These are phyloP conservation scores for Russula sp. DNA, from an alignment of 768 basidiomycete species.

Conservation along the genomic window DNA sequence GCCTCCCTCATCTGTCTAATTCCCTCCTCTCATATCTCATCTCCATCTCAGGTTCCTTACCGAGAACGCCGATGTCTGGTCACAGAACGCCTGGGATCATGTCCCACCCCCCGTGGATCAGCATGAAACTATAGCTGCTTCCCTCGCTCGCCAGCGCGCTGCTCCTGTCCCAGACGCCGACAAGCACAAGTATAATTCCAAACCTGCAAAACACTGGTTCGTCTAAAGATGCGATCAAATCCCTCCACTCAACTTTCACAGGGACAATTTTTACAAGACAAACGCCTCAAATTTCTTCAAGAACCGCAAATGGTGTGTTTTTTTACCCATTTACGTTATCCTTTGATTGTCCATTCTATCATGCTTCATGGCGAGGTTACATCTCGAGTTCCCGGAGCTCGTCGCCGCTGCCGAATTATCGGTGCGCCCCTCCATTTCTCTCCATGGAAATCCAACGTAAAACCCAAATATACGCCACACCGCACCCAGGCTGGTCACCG, in stretches of 20 bases:
- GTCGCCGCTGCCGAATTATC: slow-evolving; percentile 49
- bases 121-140: slow-evolving; percentile 57
- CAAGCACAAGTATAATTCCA: slow-evolving; percentile 62
- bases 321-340: background rate
- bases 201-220: slow-evolving; percentile 67
- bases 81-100: slow-evolving; percentile 89
- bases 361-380: slow-evolving; percentile 45
- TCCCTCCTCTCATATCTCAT: background rate
- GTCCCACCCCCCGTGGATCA: slow-evolving; percentile 81
- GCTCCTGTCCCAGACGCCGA: slow-evolving; percentile 72
- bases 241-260: slow-evolving; percentile 27
- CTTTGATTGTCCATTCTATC: background rate
- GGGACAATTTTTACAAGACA: slow-evolving; percentile 90
- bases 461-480: background rate
- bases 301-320: slow-evolving; percentile 74
- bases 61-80: slow-evolving; percentile 68
- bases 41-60: slow-evolving; percentile 51
- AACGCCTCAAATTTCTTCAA: slow-evolving; percentile 90
- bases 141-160: slow-evolving; percentile 60
- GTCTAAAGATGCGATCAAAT: slow-evolving; percentile 8
- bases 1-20: slow-evolving; percentile 12
- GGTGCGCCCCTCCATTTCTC: background rate
- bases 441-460: background rate
- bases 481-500: slow-evolving; percentile 61
- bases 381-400: slow-evolving; percentile 92